phyloP scores from a whole-genome alignment of 805 yeast species.

The Wickerhamomyces alni region DNA sequence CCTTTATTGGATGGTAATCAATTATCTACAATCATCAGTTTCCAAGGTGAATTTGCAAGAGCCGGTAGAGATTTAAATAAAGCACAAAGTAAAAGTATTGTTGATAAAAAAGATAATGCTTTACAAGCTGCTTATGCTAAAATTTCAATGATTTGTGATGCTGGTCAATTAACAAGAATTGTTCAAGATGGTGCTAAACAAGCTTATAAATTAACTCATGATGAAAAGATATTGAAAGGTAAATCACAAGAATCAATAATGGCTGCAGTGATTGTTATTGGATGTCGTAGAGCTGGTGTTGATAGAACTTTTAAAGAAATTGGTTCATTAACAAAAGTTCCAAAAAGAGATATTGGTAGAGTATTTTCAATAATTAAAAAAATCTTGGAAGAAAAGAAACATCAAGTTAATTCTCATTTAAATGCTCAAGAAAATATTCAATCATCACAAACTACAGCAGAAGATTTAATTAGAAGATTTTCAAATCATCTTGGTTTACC shows the following conservation, averaged over 20 bases:
- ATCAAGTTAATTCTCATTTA: constrained; percentile 18
- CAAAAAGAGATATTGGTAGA: constrained; percentile 89
- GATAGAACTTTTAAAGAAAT: constrained; percentile 95
- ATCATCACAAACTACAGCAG: constrained; percentile 86
- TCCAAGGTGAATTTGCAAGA: constrained; percentile 71
- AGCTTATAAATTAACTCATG: constrained; percentile 86
- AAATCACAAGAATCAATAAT: constrained; percentile 89
- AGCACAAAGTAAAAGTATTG: constrained; percentile 80
- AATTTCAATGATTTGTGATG: constrained; percentile 95
- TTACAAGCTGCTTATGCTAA: constrained; percentile 84
- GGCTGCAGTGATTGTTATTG: constrained; percentile 94
- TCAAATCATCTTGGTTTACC: constrained; percentile 90
- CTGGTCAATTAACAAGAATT: constrained; percentile 87
- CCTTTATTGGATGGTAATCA: constrained; percentile 89
- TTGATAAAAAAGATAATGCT: constrained; percentile 84
- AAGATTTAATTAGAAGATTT: constrained; percentile 90
- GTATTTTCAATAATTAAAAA: constrained; percentile 82
- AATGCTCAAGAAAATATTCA: constrained; percentile 36
- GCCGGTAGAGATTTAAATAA: constrained; percentile 86
- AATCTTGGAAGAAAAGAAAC: constrained; percentile 41
- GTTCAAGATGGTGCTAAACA: constrained; percentile 98
- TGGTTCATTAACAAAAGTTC: constrained; percentile 90
- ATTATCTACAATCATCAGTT: constrained; percentile 86
- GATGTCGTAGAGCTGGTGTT: constrained; percentile 89
- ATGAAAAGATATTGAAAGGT: constrained; percentile 79